Conservation (phyloP, 352 stramenopile genomes). For the Globisporangium spiculum region DNA sequence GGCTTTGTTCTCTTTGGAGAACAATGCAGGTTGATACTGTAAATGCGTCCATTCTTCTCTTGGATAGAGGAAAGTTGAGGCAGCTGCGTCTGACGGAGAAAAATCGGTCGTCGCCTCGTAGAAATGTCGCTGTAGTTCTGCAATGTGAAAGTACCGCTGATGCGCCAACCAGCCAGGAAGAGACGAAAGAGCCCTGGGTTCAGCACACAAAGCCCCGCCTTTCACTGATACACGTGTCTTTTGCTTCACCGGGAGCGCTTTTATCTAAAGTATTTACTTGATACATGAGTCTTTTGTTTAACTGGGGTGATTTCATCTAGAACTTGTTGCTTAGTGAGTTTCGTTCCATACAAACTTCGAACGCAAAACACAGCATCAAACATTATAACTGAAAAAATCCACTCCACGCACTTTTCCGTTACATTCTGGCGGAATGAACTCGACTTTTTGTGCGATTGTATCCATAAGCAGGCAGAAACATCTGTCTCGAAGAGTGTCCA, state of each 20-base stretch:
- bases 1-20: not conserved
- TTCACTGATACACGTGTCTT: not conserved
- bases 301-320: no score
- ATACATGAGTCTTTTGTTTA: not conserved
- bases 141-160: not conserved
- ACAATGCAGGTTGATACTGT: not conserved
- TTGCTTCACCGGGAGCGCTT: not conserved
- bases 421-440: not conserved
- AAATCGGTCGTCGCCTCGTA: not conserved
- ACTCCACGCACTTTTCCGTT: not conserved
- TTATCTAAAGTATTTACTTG: not conserved
- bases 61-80: not conserved
- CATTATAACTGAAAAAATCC: not conserved
- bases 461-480: not conserved
- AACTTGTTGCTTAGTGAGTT: no score
- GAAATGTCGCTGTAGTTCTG: not conserved
- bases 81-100: not conserved
- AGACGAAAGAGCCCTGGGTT: not conserved
- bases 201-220: not conserved
- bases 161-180: not conserved
- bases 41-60: not conserved
- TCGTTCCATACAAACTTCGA: not conserved
- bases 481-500: not conserved
- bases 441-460: not conserved
- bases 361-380: not conserved